Percentiles rank a stretch among this genome's conserved stretches.
Conservation (phyloP, 179 eudicot species). For the Silene noctiflora region DNA sequence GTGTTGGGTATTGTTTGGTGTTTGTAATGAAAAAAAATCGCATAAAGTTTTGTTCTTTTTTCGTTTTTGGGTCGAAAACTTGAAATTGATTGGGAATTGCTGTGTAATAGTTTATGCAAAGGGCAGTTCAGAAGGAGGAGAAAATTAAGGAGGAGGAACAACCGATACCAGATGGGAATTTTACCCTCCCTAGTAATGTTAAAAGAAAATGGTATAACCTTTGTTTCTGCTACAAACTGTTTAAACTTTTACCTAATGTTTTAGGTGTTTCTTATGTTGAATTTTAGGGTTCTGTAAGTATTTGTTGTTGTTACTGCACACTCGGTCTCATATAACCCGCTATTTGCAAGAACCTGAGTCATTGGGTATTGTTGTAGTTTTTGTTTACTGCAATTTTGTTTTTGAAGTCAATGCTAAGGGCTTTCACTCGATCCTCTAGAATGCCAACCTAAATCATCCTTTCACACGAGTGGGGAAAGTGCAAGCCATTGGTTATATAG, state of each 20-base stretch:
- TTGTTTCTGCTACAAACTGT: conserved; percentile 3
- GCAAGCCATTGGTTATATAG: too few species aligned
- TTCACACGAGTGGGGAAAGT: too few species aligned
- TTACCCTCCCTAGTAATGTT: conserved; percentile 46
- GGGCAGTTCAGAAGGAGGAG: conserved; percentile 70
- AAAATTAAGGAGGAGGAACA: conserved; percentile 56
- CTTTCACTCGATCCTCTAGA: too few species aligned
- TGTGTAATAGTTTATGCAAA: conserved; percentile 82
- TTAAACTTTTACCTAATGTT: background rate
- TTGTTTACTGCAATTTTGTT: background rate
- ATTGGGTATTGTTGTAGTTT: background rate
- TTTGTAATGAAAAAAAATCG: conserved; percentile 7
- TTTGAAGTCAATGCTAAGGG: too few species aligned
- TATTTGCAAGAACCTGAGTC: background rate
- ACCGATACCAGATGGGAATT: conserved; percentile 45
- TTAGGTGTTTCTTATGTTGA: conserved; percentile 1
- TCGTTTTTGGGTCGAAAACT: background rate
- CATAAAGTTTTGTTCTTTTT: conserved; percentile 19
- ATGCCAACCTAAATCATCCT: too few species aligned
- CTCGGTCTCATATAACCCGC: too few species aligned
- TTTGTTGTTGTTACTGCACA: too few species aligned
- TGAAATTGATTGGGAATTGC: conserved; percentile 5
- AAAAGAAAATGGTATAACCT: conserved; percentile 64
- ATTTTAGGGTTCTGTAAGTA: too few species aligned
- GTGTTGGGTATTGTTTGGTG: conserved; percentile 14